phyloP scores from a whole-genome alignment of 2,329 filamentous ascomycete species.

The Exophiala xenobiotica region DNA sequence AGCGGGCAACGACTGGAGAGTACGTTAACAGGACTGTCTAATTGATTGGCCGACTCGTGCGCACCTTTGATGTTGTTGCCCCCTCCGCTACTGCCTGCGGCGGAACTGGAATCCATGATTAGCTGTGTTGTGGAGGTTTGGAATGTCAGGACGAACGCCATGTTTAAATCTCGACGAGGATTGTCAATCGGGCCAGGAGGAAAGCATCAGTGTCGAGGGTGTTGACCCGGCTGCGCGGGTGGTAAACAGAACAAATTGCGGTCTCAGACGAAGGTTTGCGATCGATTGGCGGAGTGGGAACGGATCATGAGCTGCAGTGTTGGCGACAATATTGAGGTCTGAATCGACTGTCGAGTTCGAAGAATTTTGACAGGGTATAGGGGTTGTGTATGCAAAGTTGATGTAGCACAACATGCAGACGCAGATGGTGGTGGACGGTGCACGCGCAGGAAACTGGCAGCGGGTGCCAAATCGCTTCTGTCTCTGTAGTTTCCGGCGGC shows the following conservation, averaged over 20 bases:
- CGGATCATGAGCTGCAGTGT: too few species aligned
- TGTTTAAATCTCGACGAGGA: conserved; percentile 8
- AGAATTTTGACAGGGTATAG: background rate
- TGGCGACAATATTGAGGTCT: background rate
- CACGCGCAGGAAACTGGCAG: conserved; percentile 5
- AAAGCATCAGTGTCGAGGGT: conserved; percentile 20
- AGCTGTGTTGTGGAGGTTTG: background rate
- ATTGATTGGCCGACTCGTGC: conserved; percentile 8
- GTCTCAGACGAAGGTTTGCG: conserved; percentile 4
- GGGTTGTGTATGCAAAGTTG: background rate
- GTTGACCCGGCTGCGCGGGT: conserved; percentile 15
- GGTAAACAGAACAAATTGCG: conserved; percentile 11
- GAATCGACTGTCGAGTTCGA: background rate
- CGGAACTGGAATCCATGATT: conserved; percentile 29
- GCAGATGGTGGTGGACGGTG: conserved; percentile 4
- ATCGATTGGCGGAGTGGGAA: background rate
- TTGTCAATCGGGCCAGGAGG: conserved; percentile 25
- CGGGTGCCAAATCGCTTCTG: background rate
- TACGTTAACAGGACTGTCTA: conserved; percentile 29
- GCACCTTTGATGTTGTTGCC: conserved; percentile 56
- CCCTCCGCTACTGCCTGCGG: conserved; percentile 34
- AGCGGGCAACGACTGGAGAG: conserved; percentile 81
- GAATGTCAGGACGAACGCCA: conserved; percentile 20
- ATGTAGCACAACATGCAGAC: background rate
- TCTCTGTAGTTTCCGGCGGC: background rate